Evolutionary conservation across 768 basidiomycete species (phyloP).

Genomic region (Sutorius australiensis): DNA sequence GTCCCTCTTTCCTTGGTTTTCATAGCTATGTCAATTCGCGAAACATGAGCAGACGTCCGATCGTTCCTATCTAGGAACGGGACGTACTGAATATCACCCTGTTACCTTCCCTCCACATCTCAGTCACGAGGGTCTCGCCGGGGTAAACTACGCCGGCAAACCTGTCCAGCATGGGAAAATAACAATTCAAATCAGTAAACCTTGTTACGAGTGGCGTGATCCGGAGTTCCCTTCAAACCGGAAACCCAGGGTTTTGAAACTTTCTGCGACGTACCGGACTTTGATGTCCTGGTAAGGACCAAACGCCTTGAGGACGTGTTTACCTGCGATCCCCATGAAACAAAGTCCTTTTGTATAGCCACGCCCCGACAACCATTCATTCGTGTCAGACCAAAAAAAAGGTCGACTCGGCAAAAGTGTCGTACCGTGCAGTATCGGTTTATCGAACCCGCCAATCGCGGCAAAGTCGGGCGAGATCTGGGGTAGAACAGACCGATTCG

Average conservation of each 20-base stretch:
- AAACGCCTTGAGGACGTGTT: conserved; percentile 85
- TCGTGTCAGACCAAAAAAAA: not conserved
- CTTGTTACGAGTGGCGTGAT: not conserved
- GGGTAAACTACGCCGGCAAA: conserved; percentile 93
- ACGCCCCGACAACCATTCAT: not conserved
- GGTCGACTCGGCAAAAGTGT: not conserved
- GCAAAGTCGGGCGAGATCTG: conserved; percentile 93
- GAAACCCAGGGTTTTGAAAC: not conserved
- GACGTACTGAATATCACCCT: conserved; percentile 89
- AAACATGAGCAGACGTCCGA: not conserved
- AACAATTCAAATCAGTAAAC: not conserved
- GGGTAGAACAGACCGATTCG: conserved; percentile 3
- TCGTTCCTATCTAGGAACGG: not conserved
- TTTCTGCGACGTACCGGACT: conserved; percentile 59
- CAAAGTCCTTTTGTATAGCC: conserved; percentile 59
- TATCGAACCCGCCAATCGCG: conserved; percentile 90
- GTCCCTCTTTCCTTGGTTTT: conserved; percentile 86
- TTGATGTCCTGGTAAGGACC: conserved; percentile 92
- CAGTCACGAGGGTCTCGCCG: conserved; percentile 90
- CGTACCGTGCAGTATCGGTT: conserved; percentile 76
- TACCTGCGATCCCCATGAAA: conserved; percentile 88
- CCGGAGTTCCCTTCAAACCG: not conserved
- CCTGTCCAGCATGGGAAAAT: conserved; percentile 31
- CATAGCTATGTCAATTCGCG: conserved; percentile 45
- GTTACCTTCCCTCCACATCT: conserved; percentile 96